phyloP scores from a whole-genome alignment of 2,329 filamentous ascomycete species.

The Daldinia eschscholtzii region DNA sequence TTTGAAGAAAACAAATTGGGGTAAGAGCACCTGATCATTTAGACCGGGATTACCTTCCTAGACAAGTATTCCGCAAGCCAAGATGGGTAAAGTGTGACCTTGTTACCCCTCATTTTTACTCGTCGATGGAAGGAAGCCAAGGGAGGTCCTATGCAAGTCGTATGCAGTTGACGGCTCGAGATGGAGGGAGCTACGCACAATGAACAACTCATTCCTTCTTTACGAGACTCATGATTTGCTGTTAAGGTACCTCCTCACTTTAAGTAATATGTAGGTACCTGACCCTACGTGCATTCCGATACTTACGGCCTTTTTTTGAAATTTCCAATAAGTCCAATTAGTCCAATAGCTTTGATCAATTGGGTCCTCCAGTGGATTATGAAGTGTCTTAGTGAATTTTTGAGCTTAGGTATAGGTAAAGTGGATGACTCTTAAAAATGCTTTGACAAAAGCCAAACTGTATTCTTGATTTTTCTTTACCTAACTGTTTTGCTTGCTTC shows the following conservation, averaged over 20 bases:
- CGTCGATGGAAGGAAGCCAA: conserved; percentile 34
- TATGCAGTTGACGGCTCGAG: conserved; percentile 32
- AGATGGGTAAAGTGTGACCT: conserved; percentile 36
- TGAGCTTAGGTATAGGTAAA: not conserved
- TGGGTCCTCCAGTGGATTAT: conserved; percentile 18
- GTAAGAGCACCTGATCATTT: conserved; percentile 40
- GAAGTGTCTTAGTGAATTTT: conserved; percentile 2
- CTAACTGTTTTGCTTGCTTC: not conserved
- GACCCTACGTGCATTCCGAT: conserved; percentile 42
- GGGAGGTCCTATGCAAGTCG: conserved; percentile 30
- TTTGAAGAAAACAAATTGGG: conserved; percentile 41
- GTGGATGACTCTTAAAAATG: conserved; percentile 10
- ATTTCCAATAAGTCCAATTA: conserved; percentile 1
- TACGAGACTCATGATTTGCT: conserved; percentile 34
- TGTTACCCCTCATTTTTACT: conserved; percentile 43
- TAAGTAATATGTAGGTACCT: conserved; percentile 40
- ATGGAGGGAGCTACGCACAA: conserved; percentile 32
- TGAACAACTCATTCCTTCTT: conserved; percentile 42
- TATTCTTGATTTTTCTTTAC: conserved; percentile 11
- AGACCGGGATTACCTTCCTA: conserved; percentile 41
- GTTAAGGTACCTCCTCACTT: conserved; percentile 15
- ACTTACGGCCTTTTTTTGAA: conserved; percentile 29
- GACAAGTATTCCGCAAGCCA: conserved; percentile 39
- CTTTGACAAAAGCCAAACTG: conserved; percentile 9
- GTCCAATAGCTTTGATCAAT: conserved; percentile 43